phyloP scores from a whole-genome alignment of 2,329 filamentous ascomycete species.

The Colletotrichum tamarilloi region DNA sequence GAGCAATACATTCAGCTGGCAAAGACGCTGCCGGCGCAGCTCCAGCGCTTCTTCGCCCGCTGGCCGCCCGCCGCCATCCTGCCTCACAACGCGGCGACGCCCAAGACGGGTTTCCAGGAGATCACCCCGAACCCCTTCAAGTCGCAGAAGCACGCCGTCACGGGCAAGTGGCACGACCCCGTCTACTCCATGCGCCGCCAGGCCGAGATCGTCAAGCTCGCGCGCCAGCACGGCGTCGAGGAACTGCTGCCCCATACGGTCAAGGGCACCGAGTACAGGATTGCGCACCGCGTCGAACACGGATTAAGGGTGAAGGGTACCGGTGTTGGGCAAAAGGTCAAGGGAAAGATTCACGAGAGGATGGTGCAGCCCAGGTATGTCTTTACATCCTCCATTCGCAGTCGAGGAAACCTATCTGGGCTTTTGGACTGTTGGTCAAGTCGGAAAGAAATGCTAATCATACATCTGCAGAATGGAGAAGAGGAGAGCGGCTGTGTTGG shows the following conservation, averaged over 20 bases:
- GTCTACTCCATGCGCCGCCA: conserved; percentile 87
- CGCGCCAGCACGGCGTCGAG: conserved; percentile 81
- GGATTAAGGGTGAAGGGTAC: conserved; percentile 91
- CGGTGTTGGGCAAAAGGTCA: conserved; percentile 90
- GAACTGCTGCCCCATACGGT: conserved; percentile 80
- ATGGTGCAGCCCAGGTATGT: conserved; percentile 79
- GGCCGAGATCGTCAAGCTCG: conserved; percentile 90
- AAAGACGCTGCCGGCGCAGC: conserved; percentile 78
- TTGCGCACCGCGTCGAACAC: conserved; percentile 79
- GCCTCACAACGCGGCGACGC: conserved; percentile 53
- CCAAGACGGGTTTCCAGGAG: conserved; percentile 64
- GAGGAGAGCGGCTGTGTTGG: conserved; percentile 90
- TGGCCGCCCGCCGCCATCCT: conserved; percentile 81
- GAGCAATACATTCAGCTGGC: conserved; percentile 67
- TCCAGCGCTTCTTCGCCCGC: conserved; percentile 88
- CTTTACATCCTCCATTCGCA: not conserved
- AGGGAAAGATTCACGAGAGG: conserved; percentile 94
- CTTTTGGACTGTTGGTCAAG: not conserved
- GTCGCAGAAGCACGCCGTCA: conserved; percentile 80
- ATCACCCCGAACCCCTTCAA: conserved; percentile 82
- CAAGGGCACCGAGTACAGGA: conserved; percentile 79
- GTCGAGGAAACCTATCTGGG: not conserved
- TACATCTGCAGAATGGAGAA: conserved; percentile 75
- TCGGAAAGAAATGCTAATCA: conserved; percentile 43
- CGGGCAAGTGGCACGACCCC: conserved; percentile 86